Evolutionary conservation across 805 yeast genomes (phyloP), one percentile per base, ranked within the genome.

Genomic region (Yarrowia phangngaensis): DNA sequence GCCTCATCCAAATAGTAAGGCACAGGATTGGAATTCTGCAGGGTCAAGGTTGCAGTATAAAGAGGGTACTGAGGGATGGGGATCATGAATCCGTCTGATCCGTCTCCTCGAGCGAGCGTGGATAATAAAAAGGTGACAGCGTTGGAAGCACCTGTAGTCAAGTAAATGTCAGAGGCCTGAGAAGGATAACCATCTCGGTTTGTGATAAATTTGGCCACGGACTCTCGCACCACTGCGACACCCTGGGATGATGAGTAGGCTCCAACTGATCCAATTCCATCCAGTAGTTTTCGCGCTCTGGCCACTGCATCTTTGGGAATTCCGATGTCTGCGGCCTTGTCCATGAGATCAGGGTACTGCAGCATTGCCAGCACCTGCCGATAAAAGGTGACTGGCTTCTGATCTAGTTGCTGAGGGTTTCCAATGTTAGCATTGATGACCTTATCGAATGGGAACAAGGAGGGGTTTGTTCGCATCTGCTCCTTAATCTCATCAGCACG

Each of bases 41-140:
- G 71, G 3, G 96, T 82, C 58, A 92, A 73, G 3, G 95, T 74
- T n/a, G 98, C 98, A 4, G 97, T 87, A 69, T 92, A 92, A 53
- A 92, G 74, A 3, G 99, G 99, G 64, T 92, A 92, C 69, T 92
- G 98, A 11, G 99, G 99, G 57, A 92, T 90, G 23, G 99, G 99
- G 56, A 92, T 88, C 66, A 94, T 68, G 61, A 71, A 84, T 2
- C 66, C 75, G 40, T 95, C 95, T 3, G 92, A 74, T 51, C 77
- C 66, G 31, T 74, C 75, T 29, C 87, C 86, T 28, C 72, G 65
- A 4, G 92, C 74, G 14, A 92, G 66, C 20, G 89, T 73, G 43
- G 81, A 80, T 49, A 92, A 68, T 52, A 92, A 68, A 58, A 83
- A 79, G 48, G 79, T 73, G n/a, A 90, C 97, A 1, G 95, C 97